phyloP scores from a whole-genome alignment of 2,329 filamentous ascomycete genomes.

The Chaetomium sp. region DNA sequence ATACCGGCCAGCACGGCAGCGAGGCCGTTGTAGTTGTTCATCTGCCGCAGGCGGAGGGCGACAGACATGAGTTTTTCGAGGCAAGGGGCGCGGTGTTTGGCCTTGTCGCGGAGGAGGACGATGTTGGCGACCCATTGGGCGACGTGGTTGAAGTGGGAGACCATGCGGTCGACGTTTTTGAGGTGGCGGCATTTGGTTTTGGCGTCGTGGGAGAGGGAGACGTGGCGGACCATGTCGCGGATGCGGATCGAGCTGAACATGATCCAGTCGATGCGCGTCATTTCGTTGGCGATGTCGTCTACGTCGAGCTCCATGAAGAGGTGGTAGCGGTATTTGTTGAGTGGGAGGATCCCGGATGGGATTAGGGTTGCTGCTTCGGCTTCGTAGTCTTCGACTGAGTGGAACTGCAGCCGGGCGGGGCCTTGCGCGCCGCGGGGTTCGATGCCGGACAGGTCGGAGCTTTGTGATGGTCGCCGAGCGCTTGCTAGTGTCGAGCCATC shows the following conservation, averaged over 20 bases:
- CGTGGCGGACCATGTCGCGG: constrained; percentile 86
- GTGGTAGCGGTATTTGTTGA: constrained; percentile 84
- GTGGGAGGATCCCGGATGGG: constrained; percentile 59
- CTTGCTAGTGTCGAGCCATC: constrained; percentile 37
- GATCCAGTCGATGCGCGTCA: constrained; percentile 95
- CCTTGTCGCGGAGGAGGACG: constrained; percentile 85
- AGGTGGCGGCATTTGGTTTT: constrained; percentile 72
- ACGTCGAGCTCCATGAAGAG: constrained; percentile 82
- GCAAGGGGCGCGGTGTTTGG: constrained; percentile 86
- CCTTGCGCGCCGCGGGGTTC: constrained; percentile 33
- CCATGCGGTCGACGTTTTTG: constrained; percentile 89
- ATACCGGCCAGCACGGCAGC: constrained; percentile 92
- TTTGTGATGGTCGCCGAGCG: constrained; percentile 39
- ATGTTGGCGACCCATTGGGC: constrained; percentile 78
- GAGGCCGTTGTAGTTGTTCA: constrained; percentile 96
- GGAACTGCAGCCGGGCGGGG: constrained; percentile 49
- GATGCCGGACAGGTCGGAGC: constrained; percentile 38
- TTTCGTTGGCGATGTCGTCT: constrained; percentile 79
- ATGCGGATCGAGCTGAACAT: constrained; percentile 95
- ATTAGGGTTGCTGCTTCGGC: constrained; percentile 67
- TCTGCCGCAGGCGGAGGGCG: constrained; percentile 73
- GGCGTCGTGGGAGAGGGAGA: constrained; percentile 64
- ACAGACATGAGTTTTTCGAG: constrained; percentile 95
- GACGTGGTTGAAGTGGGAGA: constrained; percentile 82
- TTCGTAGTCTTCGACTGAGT: constrained; percentile 72